Evolutionary conservation across 2,329 filamentous ascomycete species (phyloP), one percentile per base, ranked within the genome.

Genomic region (Tolypocladium endophyticum): DNA sequence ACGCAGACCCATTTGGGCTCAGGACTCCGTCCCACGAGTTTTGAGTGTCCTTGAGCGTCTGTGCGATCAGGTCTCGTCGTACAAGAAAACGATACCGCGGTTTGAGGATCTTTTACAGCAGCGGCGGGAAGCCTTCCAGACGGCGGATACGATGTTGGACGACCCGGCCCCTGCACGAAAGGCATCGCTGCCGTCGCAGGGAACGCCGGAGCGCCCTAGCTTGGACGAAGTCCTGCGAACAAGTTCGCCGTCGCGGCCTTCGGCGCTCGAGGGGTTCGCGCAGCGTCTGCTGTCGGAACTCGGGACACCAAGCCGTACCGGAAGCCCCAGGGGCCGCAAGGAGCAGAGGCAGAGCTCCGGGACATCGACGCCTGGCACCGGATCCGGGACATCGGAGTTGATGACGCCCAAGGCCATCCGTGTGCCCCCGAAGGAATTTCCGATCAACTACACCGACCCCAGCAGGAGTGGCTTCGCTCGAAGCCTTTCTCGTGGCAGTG

Each of bases 51-150:
- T 92, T 0, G 81, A 85, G 63, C 74, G 72, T 8, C 78, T 92
- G 1, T 80, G 84, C 14, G 79, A 84, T 30, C 85, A 90, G 68
- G 80, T 89, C 16, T 72, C 77, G 18, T 75, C 75, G 1, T 91
- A 87, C 75, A 82, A 84, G 58, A 76, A 77, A 55, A 81, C 83
- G 7, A 81, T 92, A 8, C 84, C 87, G 0, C 83, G 89, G 43
- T 92, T 92, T 68, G 86, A 90, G 57, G 85, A 88, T 43, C 78
- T 92, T 2, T 75, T 92, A 4, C 86, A 81, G 73, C 85, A 81
- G 71, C 85, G 79, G 16, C 83, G 84, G 6, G 81, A 86, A 62
- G 84, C 82, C 0, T 88, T 87, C 66, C 81, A 84, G 65, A 83
- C 82, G 3, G 83, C 84, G 2, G 81, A 84, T 64, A 68, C 76